Percentiles rank a stretch among this genome's conserved stretches.
Conservation (phyloP, 23 red algal species). For the Chondrus crispus region DNA sequence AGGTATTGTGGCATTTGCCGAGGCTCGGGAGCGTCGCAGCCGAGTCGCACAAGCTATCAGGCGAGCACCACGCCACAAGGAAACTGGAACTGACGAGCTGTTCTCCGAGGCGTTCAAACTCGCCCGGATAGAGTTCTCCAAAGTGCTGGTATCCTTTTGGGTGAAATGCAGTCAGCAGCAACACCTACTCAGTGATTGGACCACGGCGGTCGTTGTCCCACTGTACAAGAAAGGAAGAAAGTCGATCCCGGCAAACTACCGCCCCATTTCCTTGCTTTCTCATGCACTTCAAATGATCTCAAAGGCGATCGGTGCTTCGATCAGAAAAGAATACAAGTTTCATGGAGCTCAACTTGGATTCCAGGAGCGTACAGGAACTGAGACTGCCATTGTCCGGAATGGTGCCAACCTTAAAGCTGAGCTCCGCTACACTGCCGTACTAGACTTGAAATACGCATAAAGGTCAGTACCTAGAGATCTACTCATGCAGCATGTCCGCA, state of each 20-base stretch:
- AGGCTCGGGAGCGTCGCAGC: no score
- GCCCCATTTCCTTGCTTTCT: neutral
- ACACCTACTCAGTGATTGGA: neutral
- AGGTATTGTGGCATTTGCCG: no score
- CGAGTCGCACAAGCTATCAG: neutral
- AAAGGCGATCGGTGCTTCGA: neutral
- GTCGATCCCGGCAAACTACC: no score
- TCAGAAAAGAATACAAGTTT: neutral
- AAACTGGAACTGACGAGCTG: neutral
- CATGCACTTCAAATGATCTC: neutral
- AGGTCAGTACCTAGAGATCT: neutral
- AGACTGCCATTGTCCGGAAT: neutral
- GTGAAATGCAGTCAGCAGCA: neutral
- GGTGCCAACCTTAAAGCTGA: neutral
- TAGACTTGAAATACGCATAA: neutral
- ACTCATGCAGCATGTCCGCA: neutral
- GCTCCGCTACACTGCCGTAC: neutral
- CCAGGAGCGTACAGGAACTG: neutral
- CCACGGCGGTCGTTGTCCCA: neutral
- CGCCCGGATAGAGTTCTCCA: neutral
- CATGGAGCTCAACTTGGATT: neutral
- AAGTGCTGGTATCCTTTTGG: neutral
- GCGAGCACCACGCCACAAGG: neutral
- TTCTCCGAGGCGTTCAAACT: constrained; percentile 9
- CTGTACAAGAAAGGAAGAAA: no score